phyloP scores from a whole-genome alignment of 2,329 filamentous ascomycete genomes.

The Simplicillium aogashimaense region DNA sequence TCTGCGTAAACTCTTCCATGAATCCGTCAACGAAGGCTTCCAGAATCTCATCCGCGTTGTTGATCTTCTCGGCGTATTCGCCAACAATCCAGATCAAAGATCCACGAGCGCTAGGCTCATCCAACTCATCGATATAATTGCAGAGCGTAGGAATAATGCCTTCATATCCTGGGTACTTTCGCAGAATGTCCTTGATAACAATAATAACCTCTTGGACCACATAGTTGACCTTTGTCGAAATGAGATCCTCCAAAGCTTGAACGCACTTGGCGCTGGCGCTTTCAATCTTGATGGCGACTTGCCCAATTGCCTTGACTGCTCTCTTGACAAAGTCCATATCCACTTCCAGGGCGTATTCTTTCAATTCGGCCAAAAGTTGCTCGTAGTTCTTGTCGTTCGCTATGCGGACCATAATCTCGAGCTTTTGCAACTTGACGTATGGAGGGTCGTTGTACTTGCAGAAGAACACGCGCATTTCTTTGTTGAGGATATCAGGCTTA shows the following conservation, averaged over 20 bases:
- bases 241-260: constrained; percentile 83
- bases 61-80: constrained; percentile 98
- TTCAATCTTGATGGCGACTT: constrained; percentile 98
- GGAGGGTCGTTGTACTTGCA: constrained; percentile 99
- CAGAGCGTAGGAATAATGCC: constrained; percentile 95
- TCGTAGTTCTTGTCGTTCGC: constrained; percentile 95
- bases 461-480: constrained; percentile 96
- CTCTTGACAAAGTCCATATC: constrained; percentile 98
- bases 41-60: constrained; percentile 92
- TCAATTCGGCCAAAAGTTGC: constrained; percentile 85
- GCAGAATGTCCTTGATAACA: constrained; percentile 98
- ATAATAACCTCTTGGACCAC: constrained; percentile 97
- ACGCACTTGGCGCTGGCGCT: constrained; percentile 91
- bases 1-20: constrained; percentile 91
- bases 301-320: constrained; percentile 91
- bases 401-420: constrained; percentile 99
- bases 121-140: constrained; percentile 91
- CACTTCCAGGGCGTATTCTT: constrained; percentile 95
- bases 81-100: constrained; percentile 98
- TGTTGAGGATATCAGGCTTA: constrained; percentile 92
- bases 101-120: constrained; percentile 84
- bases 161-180: constrained; percentile 96
- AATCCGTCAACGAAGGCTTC: constrained; percentile 88
- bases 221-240: constrained; percentile 97
- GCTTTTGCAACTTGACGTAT: constrained; percentile 94